phyloP scores from a whole-genome alignment of 495 filamentous ascomycete genomes.

The Hyaloscypha finlandica region DNA sequence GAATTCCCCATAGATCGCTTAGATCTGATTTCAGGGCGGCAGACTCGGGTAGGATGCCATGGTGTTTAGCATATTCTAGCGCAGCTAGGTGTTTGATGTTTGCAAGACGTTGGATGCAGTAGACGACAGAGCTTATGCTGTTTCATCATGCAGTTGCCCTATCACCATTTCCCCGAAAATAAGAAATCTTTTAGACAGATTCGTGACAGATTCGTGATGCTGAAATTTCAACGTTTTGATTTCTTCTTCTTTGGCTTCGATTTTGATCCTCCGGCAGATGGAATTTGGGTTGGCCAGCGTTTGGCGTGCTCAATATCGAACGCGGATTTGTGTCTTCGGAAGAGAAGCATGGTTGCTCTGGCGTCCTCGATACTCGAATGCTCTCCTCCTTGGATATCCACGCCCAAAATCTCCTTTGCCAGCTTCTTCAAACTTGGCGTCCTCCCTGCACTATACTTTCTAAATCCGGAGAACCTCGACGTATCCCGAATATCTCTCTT shows the following conservation, averaged over 20 bases:
- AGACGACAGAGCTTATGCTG: neutral
- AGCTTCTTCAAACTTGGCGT: conserved; percentile 77
- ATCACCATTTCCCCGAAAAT: neutral
- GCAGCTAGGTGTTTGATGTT: neutral
- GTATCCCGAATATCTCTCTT: conserved; percentile 82
- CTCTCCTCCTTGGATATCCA: conserved; percentile 61
- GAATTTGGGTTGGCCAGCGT: conserved; percentile 52
- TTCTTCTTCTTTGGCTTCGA: conserved; percentile 38
- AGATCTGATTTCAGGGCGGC: neutral
- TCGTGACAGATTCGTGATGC: no score
- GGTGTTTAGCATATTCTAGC: neutral
- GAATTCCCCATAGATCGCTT: conserved; percentile 11
- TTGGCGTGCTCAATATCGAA: conserved; percentile 80
- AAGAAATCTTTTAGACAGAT: no score
- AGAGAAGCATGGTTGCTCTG: conserved; percentile 82
- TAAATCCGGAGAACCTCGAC: conserved; percentile 70
- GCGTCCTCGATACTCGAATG: conserved; percentile 82
- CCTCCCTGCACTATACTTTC: conserved; percentile 70
- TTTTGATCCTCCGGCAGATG: conserved; percentile 39
- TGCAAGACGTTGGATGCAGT: conserved; percentile 11
- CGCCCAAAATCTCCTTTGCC: conserved; percentile 73
- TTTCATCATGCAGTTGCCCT: neutral
- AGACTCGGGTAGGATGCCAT: neutral
- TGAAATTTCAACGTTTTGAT: conserved; percentile 20
- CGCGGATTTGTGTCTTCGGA: conserved; percentile 72